phyloP scores from a whole-genome alignment of 2,329 filamentous ascomycete species.

The Calonectria hawksworthii region DNA sequence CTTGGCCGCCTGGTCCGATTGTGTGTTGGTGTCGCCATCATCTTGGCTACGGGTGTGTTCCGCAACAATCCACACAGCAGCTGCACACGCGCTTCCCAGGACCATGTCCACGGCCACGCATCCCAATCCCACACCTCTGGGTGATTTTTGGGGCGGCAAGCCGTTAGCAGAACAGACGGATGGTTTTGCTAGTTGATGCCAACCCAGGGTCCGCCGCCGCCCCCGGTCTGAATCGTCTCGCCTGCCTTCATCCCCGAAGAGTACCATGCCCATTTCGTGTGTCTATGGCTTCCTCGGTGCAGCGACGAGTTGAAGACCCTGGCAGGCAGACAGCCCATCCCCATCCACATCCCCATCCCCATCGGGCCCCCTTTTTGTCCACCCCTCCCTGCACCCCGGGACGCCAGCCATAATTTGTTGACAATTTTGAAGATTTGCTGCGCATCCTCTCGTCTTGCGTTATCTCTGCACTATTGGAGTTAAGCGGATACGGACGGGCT shows the following conservation, averaged over 20 bases:
- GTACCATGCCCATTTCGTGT: slow-evolving; percentile 6
- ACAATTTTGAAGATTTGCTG: slow-evolving; percentile 20
- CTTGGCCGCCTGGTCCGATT: not conserved
- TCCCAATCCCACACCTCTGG: slow-evolving; percentile 11
- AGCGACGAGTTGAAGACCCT: slow-evolving; percentile 36
- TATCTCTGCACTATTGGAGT: slow-evolving; percentile 14
- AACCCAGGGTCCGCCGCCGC: slow-evolving; percentile 12
- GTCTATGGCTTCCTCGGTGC: slow-evolving; percentile 15
- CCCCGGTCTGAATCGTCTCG: slow-evolving; percentile 19
- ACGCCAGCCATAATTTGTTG: slow-evolving; percentile 21
- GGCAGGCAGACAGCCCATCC: slow-evolving; percentile 34
- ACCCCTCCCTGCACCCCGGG: slow-evolving; percentile 28
- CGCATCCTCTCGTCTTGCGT: slow-evolving; percentile 1
- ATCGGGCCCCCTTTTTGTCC: slow-evolving; percentile 36
- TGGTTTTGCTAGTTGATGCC: slow-evolving; percentile 14
- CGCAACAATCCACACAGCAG: slow-evolving; percentile 2
- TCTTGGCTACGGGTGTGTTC: not conserved
- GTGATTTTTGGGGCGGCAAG: slow-evolving; percentile 12
- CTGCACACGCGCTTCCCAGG: not conserved
- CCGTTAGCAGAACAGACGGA: slow-evolving; percentile 20
- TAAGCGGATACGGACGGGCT: slow-evolving; percentile 25
- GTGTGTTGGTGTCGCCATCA: not conserved
- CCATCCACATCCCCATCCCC: slow-evolving; percentile 32
- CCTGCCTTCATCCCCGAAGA: not conserved
- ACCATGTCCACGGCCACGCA: slow-evolving; percentile 2